A percentile compares a stretch with the other conserved stretches of the same genome.
phyloP scores from a whole-genome alignment of 805 yeast genomes.

The Starmerella asiatica region DNA sequence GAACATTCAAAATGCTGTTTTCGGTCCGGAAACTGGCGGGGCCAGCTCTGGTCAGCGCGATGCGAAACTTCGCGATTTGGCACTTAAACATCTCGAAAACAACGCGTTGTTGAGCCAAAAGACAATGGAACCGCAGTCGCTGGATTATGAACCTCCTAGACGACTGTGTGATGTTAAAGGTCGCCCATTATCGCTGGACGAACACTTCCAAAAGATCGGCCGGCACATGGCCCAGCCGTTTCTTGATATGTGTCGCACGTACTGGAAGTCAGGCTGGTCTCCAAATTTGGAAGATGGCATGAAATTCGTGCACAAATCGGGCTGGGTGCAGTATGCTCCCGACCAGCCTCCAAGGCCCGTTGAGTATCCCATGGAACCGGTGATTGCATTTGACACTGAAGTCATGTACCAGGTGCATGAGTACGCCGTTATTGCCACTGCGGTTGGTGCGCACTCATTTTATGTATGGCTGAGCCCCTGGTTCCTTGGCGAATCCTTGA shows the following conservation, averaged over 20 bases:
- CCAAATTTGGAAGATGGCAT: conserved; percentile 11
- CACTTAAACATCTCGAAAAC: conserved; percentile 14
- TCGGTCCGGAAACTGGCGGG: conserved; percentile 1
- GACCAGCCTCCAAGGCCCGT: conserved; percentile 40
- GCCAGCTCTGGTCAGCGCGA: not conserved
- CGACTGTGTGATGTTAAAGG: conserved; percentile 45
- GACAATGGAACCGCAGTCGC: conserved; percentile 11
- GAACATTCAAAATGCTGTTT: conserved; percentile 12
- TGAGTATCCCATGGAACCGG: conserved; percentile 54
- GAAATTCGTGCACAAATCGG: conserved; percentile 47
- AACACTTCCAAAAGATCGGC: conserved; percentile 68
- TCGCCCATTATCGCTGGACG: conserved; percentile 37
- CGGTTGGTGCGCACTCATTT: conserved; percentile 69
- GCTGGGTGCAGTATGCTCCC: conserved; percentile 68
- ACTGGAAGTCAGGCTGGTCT: conserved; percentile 27
- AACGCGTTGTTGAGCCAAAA: conserved; percentile 14
- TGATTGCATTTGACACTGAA: conserved; percentile 80
- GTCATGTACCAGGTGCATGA: conserved; percentile 60
- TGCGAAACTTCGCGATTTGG: conserved; percentile 4
- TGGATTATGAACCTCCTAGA: conserved; percentile 39
- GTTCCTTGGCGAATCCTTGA: conserved; percentile 41
- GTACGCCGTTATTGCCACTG: conserved; percentile 70
- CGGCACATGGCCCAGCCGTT: conserved; percentile 46
- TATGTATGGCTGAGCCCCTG: conserved; percentile 91
- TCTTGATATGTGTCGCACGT: conserved; percentile 35